Evolutionary conservation across 2,329 filamentous ascomycete species (phyloP).

Genomic region (Cryphonectria naterciae): DNA sequence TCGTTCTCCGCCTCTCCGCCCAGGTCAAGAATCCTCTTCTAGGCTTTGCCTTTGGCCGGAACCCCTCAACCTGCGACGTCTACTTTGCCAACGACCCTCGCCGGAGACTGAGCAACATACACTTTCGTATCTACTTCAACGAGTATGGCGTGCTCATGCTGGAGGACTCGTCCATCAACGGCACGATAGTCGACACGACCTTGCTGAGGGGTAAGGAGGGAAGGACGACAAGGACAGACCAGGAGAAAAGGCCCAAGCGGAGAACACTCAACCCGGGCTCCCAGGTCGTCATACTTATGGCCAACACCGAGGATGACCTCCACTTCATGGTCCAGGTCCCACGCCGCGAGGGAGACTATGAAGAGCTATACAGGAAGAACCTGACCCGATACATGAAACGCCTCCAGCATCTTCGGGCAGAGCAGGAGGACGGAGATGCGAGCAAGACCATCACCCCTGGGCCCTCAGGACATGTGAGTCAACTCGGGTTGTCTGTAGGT

Average conservation of each 20-base stretch:
- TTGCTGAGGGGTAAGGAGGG: slow-evolving; percentile 57
- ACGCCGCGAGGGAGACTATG: slow-evolving; percentile 67
- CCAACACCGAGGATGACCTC: slow-evolving; percentile 61
- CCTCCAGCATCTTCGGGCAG: slow-evolving; percentile 38
- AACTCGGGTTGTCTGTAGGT: slow-evolving; percentile 19
- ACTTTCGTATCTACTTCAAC: slow-evolving; percentile 93
- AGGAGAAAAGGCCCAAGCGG: slow-evolving; percentile 9
- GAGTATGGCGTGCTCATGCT: slow-evolving; percentile 86
- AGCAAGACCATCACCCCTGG: slow-evolving; percentile 53
- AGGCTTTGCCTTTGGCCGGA: slow-evolving; percentile 89
- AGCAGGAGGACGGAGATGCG: slow-evolving; percentile 31
- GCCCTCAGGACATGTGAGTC: slow-evolving; percentile 51
- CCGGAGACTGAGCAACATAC: slow-evolving; percentile 86
- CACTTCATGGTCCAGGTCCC: slow-evolving; percentile 87
- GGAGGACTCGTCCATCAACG: slow-evolving; percentile 94
- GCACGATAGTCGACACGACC: slow-evolving; percentile 79
- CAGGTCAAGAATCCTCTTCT: slow-evolving; percentile 66
- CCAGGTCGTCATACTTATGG: slow-evolving; percentile 70
- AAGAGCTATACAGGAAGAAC: slow-evolving; percentile 69
- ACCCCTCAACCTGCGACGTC: slow-evolving; percentile 71
- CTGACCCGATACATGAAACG: slow-evolving; percentile 66
- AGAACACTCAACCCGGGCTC: slow-evolving; percentile 74
- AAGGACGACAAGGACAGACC: slow-evolving; percentile 40
- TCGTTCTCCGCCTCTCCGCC: slow-evolving; percentile 81
- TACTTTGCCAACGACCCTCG: slow-evolving; percentile 67